phyloP scores from a whole-genome alignment of 2,329 filamentous ascomycete genomes.

The Aspergillus alliaceus region DNA sequence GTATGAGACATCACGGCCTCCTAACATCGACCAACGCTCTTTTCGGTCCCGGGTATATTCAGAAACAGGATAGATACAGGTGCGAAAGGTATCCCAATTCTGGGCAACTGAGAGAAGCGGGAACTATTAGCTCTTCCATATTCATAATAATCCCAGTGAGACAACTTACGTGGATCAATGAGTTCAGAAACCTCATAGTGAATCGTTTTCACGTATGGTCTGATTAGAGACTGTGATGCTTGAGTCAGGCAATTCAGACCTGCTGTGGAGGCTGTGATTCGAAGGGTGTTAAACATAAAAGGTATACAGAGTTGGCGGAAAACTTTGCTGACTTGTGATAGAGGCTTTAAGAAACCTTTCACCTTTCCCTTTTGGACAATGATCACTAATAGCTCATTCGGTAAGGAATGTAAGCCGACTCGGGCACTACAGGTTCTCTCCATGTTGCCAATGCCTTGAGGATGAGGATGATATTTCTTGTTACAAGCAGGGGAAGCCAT shows the following conservation, averaged over 20 bases:
- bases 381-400: neutral
- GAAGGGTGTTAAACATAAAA: neutral
- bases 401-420: neutral
- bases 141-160: too few species aligned
- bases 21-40: neutral
- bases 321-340: neutral
- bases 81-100: neutral
- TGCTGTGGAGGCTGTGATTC: neutral
- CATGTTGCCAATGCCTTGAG: too few species aligned
- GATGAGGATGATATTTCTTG: too few species aligned
- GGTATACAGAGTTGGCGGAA: neutral
- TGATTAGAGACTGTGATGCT: neutral
- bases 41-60: constrained; percentile 3
- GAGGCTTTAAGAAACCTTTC: too few species aligned
- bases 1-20: neutral
- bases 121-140: too few species aligned
- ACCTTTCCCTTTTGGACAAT: too few species aligned
- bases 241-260: neutral
- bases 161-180: neutral
- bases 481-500: too few species aligned
- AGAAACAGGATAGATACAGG: neutral
- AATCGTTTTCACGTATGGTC: neutral
- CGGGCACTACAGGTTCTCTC: neutral
- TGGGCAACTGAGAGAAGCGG: neutral
- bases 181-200: neutral